phyloP scores from a whole-genome alignment of 768 basidiomycete species.

The Lepiota brunneoincarnata region DNA sequence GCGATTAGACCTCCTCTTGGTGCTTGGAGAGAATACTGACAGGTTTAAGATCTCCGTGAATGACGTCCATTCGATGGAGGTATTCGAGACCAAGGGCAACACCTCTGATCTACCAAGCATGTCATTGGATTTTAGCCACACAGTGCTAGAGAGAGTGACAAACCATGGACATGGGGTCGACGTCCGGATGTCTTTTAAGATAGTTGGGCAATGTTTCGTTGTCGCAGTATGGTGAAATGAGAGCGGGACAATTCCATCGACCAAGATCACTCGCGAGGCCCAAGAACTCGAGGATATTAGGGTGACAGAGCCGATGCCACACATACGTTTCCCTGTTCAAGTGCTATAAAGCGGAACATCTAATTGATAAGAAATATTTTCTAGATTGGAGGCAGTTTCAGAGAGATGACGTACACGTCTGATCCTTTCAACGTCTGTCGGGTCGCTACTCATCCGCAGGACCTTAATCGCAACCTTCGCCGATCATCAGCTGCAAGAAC shows the following conservation, averaged over 20 bases:
- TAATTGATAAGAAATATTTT: neutral
- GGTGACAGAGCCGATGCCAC: slow-evolving; percentile 15
- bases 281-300: slow-evolving; percentile 16
- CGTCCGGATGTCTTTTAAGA: slow-evolving; percentile 10
- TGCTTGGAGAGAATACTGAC: neutral
- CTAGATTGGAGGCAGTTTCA: neutral
- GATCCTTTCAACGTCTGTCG: neutral
- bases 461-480: slow-evolving; percentile 18
- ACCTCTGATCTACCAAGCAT: slow-evolving; percentile 11
- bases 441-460: slow-evolving; percentile 1
- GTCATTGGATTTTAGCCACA: neutral
- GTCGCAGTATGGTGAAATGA: slow-evolving; percentile 16
- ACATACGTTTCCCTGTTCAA: slow-evolving; percentile 15
- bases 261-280: slow-evolving; percentile 7
- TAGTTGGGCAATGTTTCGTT: slow-evolving; percentile 8
- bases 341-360: slow-evolving; percentile 7
- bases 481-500: too few relatives aligned
- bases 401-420: neutral
- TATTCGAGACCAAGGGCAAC: slow-evolving; percentile 16
- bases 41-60: slow-evolving; percentile 11
- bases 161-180: slow-evolving; percentile 2
- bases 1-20: neutral
- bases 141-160: neutral
- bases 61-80: slow-evolving; percentile 15
- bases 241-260: slow-evolving; percentile 10